phyloP scores from a whole-genome alignment of 306 rosid genomes.

The Aeschynomene evenia region DNA sequence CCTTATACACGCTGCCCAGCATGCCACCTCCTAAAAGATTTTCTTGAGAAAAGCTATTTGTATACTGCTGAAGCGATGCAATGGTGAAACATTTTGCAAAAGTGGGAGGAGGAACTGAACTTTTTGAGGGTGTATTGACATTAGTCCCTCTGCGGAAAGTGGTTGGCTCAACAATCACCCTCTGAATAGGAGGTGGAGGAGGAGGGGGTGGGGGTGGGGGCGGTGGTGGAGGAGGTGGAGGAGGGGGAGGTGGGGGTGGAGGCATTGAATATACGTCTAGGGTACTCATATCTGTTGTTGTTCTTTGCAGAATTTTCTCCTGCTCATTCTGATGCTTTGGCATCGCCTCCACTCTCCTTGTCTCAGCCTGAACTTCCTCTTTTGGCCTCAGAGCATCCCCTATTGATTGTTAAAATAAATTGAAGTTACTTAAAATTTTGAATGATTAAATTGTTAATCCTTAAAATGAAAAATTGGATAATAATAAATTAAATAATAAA shows the following conservation, averaged over 20 bases:
- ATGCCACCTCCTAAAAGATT: conserved; percentile 84
- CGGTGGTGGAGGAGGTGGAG: conserved; percentile 47
- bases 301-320: conserved; percentile 48
- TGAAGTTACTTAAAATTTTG: conserved; percentile 14
- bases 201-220: conserved; percentile 52
- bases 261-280: conserved; percentile 55
- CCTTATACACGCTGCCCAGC: conserved; percentile 90
- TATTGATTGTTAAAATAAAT: conserved; percentile 39
- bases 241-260: background rate
- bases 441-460: background rate
- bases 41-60: conserved; percentile 92
- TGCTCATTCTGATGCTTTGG: conserved; percentile 53
- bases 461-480: background rate
- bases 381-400: conserved; percentile 48
- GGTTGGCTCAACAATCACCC: conserved; percentile 59
- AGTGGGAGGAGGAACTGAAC: conserved; percentile 36
- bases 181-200: conserved; percentile 51
- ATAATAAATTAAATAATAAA: background rate
- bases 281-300: conserved; percentile 42
- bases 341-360: conserved; percentile 49
- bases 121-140: conserved; percentile 46
- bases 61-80: conserved; percentile 92
- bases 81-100: conserved; percentile 69
- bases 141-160: conserved; percentile 38
- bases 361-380: conserved; percentile 52